phyloP scores from a whole-genome alignment of 768 basidiomycete genomes.

The Hygrophorus pudorinus region DNA sequence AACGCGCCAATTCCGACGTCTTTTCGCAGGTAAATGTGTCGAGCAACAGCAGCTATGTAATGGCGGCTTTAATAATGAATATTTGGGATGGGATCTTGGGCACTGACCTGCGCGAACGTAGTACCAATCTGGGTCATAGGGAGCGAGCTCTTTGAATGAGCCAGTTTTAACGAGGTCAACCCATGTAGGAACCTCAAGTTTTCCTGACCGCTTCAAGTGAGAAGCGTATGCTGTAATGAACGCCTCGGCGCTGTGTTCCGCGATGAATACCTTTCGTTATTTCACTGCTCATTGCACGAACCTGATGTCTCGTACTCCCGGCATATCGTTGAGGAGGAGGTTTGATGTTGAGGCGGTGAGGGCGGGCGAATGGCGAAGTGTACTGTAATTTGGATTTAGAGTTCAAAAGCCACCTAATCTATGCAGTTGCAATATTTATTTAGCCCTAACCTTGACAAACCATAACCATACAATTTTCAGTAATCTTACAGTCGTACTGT shows the following conservation, averaged over 20 bases:
- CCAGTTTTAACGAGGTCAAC: conserved; percentile 99
- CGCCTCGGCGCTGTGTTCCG: conserved; percentile 63
- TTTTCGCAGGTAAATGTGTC: conserved; percentile 99
- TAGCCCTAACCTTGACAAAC: no score
- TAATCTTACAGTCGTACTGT: no score
- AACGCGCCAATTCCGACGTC: conserved; percentile 91
- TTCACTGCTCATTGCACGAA: conserved; percentile 20
- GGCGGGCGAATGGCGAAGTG: no score
- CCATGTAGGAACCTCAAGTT: conserved; percentile 98
- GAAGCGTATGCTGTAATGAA: conserved; percentile 93
- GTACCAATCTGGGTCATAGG: conserved; percentile 99
- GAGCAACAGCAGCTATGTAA: conserved; percentile 78
- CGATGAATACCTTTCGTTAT: conserved; percentile 14
- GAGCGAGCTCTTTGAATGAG: conserved; percentile 94
- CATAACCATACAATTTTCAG: no score
- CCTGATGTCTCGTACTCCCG: conserved; percentile 79
- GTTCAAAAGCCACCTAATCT: no score
- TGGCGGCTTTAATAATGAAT: conserved; percentile 1
- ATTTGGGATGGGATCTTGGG: not conserved
- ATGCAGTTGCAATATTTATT: no score
- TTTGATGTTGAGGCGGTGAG: no score
- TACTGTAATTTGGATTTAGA: no score
- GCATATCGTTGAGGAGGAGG: conserved; percentile 41
- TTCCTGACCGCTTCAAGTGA: conserved; percentile 96
- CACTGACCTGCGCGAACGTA: conserved; percentile 92